Conservation (phyloP, 495 filamentous ascomycete genomes). For the Penicillium malachiteum region DNA sequence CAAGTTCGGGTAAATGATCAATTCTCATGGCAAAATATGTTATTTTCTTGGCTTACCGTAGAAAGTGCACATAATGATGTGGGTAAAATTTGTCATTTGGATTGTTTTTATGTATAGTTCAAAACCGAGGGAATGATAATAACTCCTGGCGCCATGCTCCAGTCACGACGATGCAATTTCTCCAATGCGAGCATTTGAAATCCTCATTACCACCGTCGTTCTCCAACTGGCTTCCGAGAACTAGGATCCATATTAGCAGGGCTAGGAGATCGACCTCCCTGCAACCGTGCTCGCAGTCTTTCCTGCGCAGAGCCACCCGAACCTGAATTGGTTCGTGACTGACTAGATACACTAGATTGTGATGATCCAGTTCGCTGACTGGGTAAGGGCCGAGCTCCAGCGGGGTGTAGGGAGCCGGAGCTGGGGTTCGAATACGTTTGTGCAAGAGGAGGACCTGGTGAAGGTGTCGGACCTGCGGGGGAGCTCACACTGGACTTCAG, state of each 20-base stretch:
- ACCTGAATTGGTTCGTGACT: conserved; percentile 28
- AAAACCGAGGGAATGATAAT: conserved; percentile 1
- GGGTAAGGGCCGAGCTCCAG: conserved; percentile 57
- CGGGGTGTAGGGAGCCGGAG: conserved; percentile 32
- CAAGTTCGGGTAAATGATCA: no score
- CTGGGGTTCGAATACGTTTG: conserved; percentile 16
- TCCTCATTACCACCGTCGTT: conserved; percentile 13
- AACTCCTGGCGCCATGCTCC: conserved; percentile 27
- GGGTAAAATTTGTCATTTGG: no score
- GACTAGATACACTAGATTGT: conserved; percentile 47
- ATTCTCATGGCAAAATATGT: no score
- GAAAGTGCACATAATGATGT: no score
- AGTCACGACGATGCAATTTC: conserved; percentile 16
- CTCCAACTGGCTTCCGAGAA: conserved; percentile 38
- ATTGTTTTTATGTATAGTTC: no score
- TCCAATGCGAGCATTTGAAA: conserved; percentile 9
- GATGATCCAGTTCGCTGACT: conserved; percentile 73
- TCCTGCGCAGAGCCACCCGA: conserved; percentile 59
- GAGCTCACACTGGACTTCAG: conserved; percentile 21
- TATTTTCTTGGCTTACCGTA: no score
- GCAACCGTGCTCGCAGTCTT: conserved; percentile 63
- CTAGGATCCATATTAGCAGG: conserved; percentile 35
- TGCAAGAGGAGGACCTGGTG: conserved; percentile 14
- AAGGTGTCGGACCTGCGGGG: conserved; percentile 18
- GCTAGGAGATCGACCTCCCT: conserved; percentile 51